phyloP scores from a whole-genome alignment of 495 filamentous ascomycete species.

The Penicillium subrubescens region DNA sequence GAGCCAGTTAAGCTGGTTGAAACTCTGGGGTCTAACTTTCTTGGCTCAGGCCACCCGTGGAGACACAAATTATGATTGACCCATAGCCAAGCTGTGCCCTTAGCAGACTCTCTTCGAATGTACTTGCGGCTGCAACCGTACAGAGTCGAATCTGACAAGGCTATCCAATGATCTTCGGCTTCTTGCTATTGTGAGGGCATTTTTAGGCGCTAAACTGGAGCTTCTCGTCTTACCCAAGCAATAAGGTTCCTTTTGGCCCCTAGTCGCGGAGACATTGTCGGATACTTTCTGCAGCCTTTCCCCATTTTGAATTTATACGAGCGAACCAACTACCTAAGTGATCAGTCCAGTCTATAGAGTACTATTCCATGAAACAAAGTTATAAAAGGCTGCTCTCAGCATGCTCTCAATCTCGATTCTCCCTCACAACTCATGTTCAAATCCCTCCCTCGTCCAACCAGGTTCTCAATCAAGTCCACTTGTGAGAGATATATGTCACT shows the following conservation, averaged over 20 bases:
- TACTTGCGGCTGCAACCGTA: background rate
- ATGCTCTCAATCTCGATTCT: background rate
- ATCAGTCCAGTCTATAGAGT: background rate
- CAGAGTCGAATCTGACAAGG: background rate
- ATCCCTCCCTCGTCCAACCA: background rate
- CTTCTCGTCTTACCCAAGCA: background rate
- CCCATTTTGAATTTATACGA: background rate
- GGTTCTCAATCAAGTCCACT: background rate
- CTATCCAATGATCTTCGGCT: background rate
- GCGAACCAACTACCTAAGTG: background rate
- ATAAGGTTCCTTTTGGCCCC: background rate
- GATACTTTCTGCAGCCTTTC: conserved; percentile 28
- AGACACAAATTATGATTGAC: background rate
- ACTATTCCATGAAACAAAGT: background rate
- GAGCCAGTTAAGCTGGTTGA: background rate
- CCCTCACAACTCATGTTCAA: background rate
- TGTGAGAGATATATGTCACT: background rate
- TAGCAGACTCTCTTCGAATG: background rate
- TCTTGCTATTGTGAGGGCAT: background rate
- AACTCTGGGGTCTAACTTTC: background rate
- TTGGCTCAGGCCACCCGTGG: background rate
- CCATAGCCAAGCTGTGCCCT: background rate
- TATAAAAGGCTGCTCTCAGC: background rate
- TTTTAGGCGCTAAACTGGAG: background rate
- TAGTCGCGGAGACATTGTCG: conserved; percentile 33